phyloP scores from a whole-genome alignment of 1,139 yeast species.

The Pneumocystis wakefieldiae region DNA sequence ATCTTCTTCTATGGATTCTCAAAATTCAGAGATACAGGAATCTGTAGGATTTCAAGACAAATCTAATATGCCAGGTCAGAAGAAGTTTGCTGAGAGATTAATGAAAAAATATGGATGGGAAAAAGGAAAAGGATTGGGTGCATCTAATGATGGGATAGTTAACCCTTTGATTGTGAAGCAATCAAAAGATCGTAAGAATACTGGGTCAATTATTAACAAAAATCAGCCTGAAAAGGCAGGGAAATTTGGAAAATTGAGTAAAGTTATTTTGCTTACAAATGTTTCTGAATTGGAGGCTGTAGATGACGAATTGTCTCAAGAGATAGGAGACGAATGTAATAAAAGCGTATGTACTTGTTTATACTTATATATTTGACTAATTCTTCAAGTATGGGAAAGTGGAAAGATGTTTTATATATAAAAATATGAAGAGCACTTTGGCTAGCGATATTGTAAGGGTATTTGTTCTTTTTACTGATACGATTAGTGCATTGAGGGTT shows the following conservation, averaged over 20 bases:
- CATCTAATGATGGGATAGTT: slow-evolving; percentile 11
- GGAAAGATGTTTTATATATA: slow-evolving; percentile 7
- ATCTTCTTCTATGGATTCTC: neutral
- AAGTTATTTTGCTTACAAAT: slow-evolving; percentile 8
- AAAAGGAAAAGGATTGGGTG: slow-evolving; percentile 16
- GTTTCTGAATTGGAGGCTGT: slow-evolving; percentile 9
- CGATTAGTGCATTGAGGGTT: slow-evolving; percentile 14
- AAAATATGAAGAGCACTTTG: slow-evolving; percentile 9
- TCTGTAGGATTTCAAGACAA: neutral
- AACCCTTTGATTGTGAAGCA: slow-evolving; percentile 13
- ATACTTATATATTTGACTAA: neutral
- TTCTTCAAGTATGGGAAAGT: slow-evolving; percentile 13
- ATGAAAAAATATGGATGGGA: slow-evolving; percentile 16
- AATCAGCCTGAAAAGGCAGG: slow-evolving; percentile 7
- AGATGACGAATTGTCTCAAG: slow-evolving; percentile 13
- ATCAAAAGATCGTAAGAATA: slow-evolving; percentile 13
- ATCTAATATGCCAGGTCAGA: slow-evolving; percentile 3
- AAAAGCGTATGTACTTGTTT: slow-evolving; percentile 8
- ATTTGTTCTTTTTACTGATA: slow-evolving; percentile 12
- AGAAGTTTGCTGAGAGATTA: slow-evolving; percentile 14
- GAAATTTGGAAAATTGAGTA: slow-evolving; percentile 12
- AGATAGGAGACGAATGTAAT: slow-evolving; percentile 13
- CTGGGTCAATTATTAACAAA: slow-evolving; percentile 13
- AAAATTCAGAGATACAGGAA: neutral
- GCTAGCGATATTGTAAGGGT: slow-evolving; percentile 7